Evolutionary conservation across 1,284 basidiomycete genomes (phyloP).

Genomic region (Sparassis latifolia): DNA sequence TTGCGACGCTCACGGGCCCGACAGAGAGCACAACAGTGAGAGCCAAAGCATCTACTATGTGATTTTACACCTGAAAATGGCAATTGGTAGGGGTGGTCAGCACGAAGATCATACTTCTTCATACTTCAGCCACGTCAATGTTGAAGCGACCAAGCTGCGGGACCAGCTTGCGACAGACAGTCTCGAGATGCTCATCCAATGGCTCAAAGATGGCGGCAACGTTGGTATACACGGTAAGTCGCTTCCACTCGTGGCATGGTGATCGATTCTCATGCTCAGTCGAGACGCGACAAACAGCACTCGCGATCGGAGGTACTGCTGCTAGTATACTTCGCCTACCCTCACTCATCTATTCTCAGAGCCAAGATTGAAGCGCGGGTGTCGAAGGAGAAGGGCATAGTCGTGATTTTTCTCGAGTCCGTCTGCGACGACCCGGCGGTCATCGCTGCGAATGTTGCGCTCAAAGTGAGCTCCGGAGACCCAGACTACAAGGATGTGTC

Average conservation of each 20-base stretch:
- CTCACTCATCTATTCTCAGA: slow-evolving; percentile 31
- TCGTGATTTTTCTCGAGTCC: slow-evolving; percentile 92
- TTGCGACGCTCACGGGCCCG: slow-evolving; percentile 83
- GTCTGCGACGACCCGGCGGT: slow-evolving; percentile 91
- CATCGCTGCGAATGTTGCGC: slow-evolving; percentile 91
- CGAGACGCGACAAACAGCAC: slow-evolving; percentile 94
- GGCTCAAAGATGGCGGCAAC: slow-evolving; percentile 94
- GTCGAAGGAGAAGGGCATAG: slow-evolving; percentile 85
- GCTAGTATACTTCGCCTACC: not conserved
- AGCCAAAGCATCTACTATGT: slow-evolving; percentile 8
- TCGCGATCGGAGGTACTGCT: slow-evolving; percentile 52
- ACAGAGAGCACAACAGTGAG: slow-evolving; percentile 68
- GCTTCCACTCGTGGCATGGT: not conserved
- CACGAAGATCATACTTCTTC: slow-evolving; percentile 87
- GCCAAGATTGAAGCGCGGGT: slow-evolving; percentile 79
- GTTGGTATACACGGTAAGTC: slow-evolving; percentile 91
- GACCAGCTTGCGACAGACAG: slow-evolving; percentile 89
- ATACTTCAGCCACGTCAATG: slow-evolving; percentile 90
- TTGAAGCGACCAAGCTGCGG: slow-evolving; percentile 69
- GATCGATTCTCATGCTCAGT: not conserved
- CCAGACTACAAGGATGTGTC: slow-evolving; percentile 94
- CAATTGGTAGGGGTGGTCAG: slow-evolving; percentile 56
- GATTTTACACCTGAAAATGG: not conserved
- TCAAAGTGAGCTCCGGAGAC: slow-evolving; percentile 95
- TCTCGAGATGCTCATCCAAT: slow-evolving; percentile 90